Evolutionary conservation across 352 stramenopile species (phyloP).

Genomic region (Phytophthora uliginosa): DNA sequence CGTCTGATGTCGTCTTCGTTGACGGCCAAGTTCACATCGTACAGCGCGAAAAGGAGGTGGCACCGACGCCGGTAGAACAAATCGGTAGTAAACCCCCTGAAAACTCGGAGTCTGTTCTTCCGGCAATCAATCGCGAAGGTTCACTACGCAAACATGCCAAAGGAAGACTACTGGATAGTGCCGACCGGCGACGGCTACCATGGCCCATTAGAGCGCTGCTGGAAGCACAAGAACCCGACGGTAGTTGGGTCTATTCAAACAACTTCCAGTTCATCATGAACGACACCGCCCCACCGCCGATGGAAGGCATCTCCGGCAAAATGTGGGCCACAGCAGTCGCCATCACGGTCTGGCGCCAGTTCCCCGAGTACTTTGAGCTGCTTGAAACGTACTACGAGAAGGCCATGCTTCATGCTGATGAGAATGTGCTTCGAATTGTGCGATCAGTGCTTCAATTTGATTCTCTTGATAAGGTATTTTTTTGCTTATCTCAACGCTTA

Average conservation of each 20-base stretch:
- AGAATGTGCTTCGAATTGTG: constrained; percentile 60
- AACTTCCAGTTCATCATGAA: constrained; percentile 70
- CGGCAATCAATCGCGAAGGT: constrained; percentile 3
- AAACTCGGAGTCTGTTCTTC: background rate
- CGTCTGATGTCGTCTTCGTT: constrained; percentile 45
- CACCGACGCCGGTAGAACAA: background rate
- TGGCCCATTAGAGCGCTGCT: constrained; percentile 52
- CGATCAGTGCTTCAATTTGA: constrained; percentile 54
- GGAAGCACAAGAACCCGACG: constrained; percentile 64
- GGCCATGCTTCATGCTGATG: constrained; percentile 71
- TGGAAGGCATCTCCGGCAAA: constrained; percentile 58
- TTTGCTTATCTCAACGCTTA: background rate
- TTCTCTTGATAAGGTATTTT: constrained; percentile 43
- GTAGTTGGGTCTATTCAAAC: constrained; percentile 70
- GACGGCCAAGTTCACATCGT: constrained; percentile 57
- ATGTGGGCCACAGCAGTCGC: constrained; percentile 73
- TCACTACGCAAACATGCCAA: constrained; percentile 27
- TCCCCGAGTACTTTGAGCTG: constrained; percentile 66
- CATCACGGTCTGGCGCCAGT: constrained; percentile 64
- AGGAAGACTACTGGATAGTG: constrained; percentile 38
- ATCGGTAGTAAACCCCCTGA: background rate
- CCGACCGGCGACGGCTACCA: constrained; percentile 43
- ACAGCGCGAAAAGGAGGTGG: constrained; percentile 14
- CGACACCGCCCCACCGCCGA: constrained; percentile 46
- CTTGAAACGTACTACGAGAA: constrained; percentile 66